A percentile compares a stretch with the other conserved stretches of the same genome.
phyloP scores from a whole-genome alignment of 345 rosid species.

The Euphorbia lathyris region DNA sequence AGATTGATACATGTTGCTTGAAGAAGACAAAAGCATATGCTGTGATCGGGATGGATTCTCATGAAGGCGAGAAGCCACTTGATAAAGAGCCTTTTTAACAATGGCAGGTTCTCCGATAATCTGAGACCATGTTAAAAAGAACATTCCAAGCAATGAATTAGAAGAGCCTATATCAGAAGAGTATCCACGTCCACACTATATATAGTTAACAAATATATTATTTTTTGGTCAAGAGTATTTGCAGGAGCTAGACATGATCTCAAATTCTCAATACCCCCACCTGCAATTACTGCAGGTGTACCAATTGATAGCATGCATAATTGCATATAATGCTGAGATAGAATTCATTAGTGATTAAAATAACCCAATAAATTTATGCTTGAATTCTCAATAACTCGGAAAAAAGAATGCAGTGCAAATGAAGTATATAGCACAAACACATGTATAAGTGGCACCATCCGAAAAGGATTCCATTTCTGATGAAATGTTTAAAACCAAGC shows the following conservation, averaged over 20 bases:
- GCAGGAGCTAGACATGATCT: no score
- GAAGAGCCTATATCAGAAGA: neutral
- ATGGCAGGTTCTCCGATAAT: conserved; percentile 29
- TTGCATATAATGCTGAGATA: neutral
- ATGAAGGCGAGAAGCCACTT: conserved; percentile 32
- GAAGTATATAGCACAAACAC: neutral
- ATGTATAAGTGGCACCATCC: neutral
- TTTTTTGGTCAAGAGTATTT: no score
- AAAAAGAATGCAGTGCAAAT: neutral
- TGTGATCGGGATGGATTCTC: conserved; percentile 36
- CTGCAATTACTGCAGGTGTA: no score
- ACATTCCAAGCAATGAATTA: neutral
- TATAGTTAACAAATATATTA: neutral
- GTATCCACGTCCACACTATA: no score
- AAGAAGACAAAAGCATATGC: conserved; percentile 30
- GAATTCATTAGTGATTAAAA: neutral
- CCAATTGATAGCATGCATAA: neutral
- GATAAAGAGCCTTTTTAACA: conserved; percentile 31
- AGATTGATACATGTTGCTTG: conserved; percentile 24
- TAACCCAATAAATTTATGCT: neutral
- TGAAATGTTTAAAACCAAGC: no score
- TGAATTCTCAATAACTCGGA: neutral
- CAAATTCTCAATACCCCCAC: no score
- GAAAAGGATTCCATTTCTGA: no score
- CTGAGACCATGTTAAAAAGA: conserved; percentile 2